Base-by-base conservation (phyloP, 2,329 filamentous ascomycete species). In the Epicoccum sorghinum region DNA sequence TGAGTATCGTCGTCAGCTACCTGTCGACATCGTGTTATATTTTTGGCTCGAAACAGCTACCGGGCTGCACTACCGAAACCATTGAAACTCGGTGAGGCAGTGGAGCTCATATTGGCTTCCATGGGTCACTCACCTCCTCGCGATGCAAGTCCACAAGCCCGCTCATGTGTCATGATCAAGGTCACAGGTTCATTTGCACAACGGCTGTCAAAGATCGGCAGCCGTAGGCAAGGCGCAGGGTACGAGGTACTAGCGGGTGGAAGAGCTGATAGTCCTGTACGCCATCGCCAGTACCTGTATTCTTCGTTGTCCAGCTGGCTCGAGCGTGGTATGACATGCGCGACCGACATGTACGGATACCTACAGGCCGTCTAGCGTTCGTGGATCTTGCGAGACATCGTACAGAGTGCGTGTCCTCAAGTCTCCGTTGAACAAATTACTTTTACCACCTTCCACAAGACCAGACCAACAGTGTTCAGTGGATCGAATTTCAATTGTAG, bases 1-100 rank as follows among this genome's bases (percentile, higher is more conserved):
- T 30, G n/a, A 30, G 25, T 13, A 30, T 22, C 48, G 42, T 57
- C 50, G 4, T 46, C 25, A 52, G 51, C 47, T 45, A 58, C 59
- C 59, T 44, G 36, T 46, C 44, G 45, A 54, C 52, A 64, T 56
- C 52, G 64, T 66, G 58, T 53, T 46, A 33, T 57, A 52, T 58
- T 53, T 47, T 48, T 62, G 46, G 55, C 59, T 60, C 52, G 58
- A 52, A 57, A 58, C 44, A 60, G 37, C 52, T 58, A 57, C 53
- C 61, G 56, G 56, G 60, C 52, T 57, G 49, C 36, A 59, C 58
- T 64, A 58, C 60, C 40, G 30, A 13, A 4, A 24, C 18, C 12
- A 25, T 4, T 5, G n/a, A 14, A 40, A 12, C 12, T 32, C 3
- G 12, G 9, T 33, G 10, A 12, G 32, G 13, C 7, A 33, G 4